Evolutionary conservation across 129 eudicot species (phyloP), one percentile per base, ranked within the genome.

Genomic region (Tagetes erecta): DNA sequence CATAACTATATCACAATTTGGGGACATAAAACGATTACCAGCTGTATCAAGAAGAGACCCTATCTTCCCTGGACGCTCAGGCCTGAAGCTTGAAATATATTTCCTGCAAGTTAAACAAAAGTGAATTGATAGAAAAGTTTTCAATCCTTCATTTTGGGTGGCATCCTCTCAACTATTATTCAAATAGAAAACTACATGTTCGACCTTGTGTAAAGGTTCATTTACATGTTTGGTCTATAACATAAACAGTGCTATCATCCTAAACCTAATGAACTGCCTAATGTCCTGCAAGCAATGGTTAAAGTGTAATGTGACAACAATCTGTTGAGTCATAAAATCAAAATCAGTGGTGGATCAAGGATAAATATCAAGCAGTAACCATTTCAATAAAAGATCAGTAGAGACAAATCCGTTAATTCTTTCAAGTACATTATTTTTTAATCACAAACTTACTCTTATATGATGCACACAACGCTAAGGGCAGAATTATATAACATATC

Each of bases 21-120:
- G 49, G 65, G 41, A 71, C 1, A 58, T 76, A 13, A 42, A 35
- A 70, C 27, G 27, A 40, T 82, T 87, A 92, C 98, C 98, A 50
- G 72, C 73, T 3, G 71, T 80, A 72, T 92, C 98, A 50, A 89
- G 60, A 60, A 47, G 64, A 47, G 84, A 79, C 75, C 98, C 98
- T 49, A 89, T 35, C 58, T 68, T 87, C 31, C 98, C 96, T 57
- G 77, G 35, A 56, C 98, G 89, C 63, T 71, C 86, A 67, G 88
- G 80, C 69, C 98, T 87, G 80, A 89, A 82, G 86, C 95, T 92
- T 83, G 98, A 92, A 37, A 89, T 68, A 73, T 84, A 92, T 84
- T 81, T 89, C 96, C 98, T 89, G 98, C 76, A 70, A 67, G 20
- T 46, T 7, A 70, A 62, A 65, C 41, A 66, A 4, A 20, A 1